phyloP scores from a whole-genome alignment of 2,329 filamentous ascomycete species.

The Pezicula carpinea region DNA sequence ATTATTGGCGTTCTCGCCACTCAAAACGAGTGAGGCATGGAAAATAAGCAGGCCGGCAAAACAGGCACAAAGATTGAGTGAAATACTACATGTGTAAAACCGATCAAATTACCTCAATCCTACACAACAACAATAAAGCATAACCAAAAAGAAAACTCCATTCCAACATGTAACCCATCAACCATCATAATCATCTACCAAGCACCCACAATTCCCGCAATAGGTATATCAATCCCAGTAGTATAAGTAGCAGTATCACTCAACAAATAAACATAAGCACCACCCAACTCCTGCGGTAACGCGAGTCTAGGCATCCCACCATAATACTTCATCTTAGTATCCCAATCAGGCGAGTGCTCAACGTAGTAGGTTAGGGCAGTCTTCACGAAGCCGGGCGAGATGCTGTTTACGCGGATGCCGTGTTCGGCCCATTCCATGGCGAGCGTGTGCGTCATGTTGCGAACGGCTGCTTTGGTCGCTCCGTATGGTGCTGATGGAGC shows the following conservation, averaged over 20 bases:
- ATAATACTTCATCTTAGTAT: conserved; percentile 48
- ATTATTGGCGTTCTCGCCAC: no score
- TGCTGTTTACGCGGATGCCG: conserved; percentile 31
- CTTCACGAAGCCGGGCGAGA: conserved; percentile 30
- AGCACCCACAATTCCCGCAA: conserved; percentile 33
- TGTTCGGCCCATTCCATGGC: conserved; percentile 36
- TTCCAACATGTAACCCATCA: no score
- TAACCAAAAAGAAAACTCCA: no score
- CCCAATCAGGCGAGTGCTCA: conserved; percentile 43
- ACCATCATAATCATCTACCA: no score
- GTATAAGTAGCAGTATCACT: conserved; percentile 32
- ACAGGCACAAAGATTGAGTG: no score
- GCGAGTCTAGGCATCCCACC: conserved; percentile 48
- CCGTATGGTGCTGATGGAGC: conserved; percentile 37
- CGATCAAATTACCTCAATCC: no score
- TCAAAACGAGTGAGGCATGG: no score
- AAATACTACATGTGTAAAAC: no score
- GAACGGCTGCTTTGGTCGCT: conserved; percentile 38
- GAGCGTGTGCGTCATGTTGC: conserved; percentile 30
- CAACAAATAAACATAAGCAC: conserved; percentile 25
- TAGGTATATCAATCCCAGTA: conserved; percentile 32
- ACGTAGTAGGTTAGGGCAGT: conserved; percentile 42
- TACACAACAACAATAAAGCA: no score
- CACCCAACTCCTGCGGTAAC: conserved; percentile 39
- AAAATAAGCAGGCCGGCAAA: no score